Evolutionary conservation across 2,329 filamentous ascomycete genomes (phyloP), one percentile per base, ranked within the genome.

Genomic region (Nothopassalora personata): DNA sequence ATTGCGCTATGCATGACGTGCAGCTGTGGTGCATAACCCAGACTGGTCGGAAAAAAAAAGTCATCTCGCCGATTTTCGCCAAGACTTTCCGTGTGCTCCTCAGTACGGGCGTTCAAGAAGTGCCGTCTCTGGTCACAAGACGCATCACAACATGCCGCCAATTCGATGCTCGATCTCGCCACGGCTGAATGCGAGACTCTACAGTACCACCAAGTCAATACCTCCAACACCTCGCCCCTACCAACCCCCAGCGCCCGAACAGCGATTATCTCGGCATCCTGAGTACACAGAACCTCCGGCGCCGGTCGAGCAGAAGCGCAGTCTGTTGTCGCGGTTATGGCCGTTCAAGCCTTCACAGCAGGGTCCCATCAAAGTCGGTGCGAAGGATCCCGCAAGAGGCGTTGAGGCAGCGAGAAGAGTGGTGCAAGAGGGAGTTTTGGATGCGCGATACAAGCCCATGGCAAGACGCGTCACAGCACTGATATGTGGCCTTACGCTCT

Each of bases 401-500:
- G 10, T 60, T 9, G 63, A 63, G 53, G 68, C 69, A 18, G 57
- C 67, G 18, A 56, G 57, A 28, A 56, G 60, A 19, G 64, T 64
- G 4, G 67, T 67, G 2, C 56, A 54, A 28, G 62, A 64, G 28
- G 70, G 70, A 34, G 57, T 64, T 1, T 59, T 71, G 19, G 66
- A 70, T 45, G 60, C 65, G 30, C 57, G 68, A 43, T 72, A 72
- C 59, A 63, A 60, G 31, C 36, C 58, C 15, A 65, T 64, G 10
- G 65, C 67, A 18, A 53, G 31, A 18, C 49, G 54, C n/a, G 19
- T 30, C 18, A 66, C 62, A 7, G 60, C 62, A 13, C 56, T 70
- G 28, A 69, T 72, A 28, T 60, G 61, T 28, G 64, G 63, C 9
- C 23, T 69, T 54, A 69, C 70, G 10, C 53, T 72, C 30, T 64